A percentile compares a stretch with the other conserved stretches of the same genome.
Evolutionary conservation across 495 filamentous ascomycete species (phyloP).

Genomic region (Neurospora discreta): DNA sequence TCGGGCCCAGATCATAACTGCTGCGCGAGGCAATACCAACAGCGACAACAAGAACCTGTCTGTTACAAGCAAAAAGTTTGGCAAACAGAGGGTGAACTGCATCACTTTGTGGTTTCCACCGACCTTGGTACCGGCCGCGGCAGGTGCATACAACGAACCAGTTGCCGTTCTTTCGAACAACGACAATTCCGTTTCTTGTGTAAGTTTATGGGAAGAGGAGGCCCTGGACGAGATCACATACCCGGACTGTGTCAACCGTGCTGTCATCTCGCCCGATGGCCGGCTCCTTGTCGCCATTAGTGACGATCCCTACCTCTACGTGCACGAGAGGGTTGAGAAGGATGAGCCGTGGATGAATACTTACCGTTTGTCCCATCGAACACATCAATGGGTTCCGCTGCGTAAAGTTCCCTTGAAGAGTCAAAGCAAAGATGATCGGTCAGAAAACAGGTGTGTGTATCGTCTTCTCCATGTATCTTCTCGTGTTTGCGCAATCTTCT

Average conservation of each 20-base stretch:
- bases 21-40: background rate
- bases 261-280: conserved; percentile 82
- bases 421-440: conserved; percentile 33
- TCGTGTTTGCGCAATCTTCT: background rate
- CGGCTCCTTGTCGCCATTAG: conserved; percentile 70
- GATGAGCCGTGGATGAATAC: background rate
- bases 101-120: conserved; percentile 43
- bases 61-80: conserved; percentile 30
- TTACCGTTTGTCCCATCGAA: conserved; percentile 1
- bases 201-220: conserved; percentile 43
- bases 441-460: conserved; percentile 22
- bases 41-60: conserved; percentile 24
- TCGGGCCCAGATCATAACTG: conserved; percentile 16
- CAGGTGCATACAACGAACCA: conserved; percentile 30
- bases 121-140: conserved; percentile 5
- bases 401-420: conserved; percentile 37
- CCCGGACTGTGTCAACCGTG: conserved; percentile 79
- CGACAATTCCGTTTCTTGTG: conserved; percentile 73
- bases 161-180: conserved; percentile 60
- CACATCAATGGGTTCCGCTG: conserved; percentile 30
- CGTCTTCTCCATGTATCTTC: background rate
- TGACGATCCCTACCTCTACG: conserved; percentile 72
- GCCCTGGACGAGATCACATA: conserved; percentile 58
- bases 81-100: conserved; percentile 43
- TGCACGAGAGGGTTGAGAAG: conserved; percentile 44